These are phyloP conservation scores for Fusarium annulatum DNA, from an alignment of 2,329 filamentous ascomycete species.

Conservation along the genomic window DNA sequence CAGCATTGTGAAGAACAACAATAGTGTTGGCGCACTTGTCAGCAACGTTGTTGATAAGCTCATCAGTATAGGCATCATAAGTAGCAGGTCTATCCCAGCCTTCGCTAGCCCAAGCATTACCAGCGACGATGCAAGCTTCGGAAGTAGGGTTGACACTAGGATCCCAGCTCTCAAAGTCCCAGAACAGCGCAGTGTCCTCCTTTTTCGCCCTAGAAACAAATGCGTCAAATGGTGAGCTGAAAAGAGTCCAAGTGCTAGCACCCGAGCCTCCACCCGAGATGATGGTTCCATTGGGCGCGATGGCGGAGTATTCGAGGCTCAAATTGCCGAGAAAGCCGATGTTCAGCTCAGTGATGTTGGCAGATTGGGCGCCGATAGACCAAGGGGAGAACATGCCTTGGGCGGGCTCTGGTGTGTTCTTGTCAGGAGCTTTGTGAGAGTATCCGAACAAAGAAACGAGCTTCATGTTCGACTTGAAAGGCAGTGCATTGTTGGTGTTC, in stretches of 20 bases:
- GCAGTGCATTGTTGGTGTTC: conserved; percentile 1
- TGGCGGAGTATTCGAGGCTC: conserved; percentile 1
- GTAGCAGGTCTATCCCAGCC: conserved; percentile 75
- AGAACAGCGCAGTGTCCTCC: neutral
- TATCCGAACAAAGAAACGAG: conserved; percentile 15
- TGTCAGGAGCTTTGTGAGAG: conserved; percentile 2
- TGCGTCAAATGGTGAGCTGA: conserved; percentile 7
- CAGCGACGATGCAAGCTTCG: conserved; percentile 83
- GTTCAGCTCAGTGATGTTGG: conserved; percentile 9
- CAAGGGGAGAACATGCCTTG: neutral
- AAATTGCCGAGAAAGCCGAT: neutral
- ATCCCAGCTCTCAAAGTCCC: conserved; percentile 17
- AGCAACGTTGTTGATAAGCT: conserved; percentile 68
- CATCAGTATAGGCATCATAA: conserved; percentile 74
- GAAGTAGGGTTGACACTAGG: neutral
- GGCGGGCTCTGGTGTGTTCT: neutral
- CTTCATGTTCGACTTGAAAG: neutral
- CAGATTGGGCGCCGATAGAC: neutral
- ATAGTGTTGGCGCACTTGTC: conserved; percentile 70
- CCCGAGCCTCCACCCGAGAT: conserved; percentile 15
- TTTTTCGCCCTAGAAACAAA: neutral
- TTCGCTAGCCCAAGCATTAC: conserved; percentile 81
- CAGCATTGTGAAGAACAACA: conserved; percentile 72
- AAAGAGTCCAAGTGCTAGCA: neutral
- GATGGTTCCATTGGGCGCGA: neutral